A percentile compares a stretch with the other conserved stretches of the same genome.
These are phyloP conservation scores for Xylaria sp. DNA, from an alignment of 2,329 filamentous ascomycete species.

Conservation along the genomic window DNA sequence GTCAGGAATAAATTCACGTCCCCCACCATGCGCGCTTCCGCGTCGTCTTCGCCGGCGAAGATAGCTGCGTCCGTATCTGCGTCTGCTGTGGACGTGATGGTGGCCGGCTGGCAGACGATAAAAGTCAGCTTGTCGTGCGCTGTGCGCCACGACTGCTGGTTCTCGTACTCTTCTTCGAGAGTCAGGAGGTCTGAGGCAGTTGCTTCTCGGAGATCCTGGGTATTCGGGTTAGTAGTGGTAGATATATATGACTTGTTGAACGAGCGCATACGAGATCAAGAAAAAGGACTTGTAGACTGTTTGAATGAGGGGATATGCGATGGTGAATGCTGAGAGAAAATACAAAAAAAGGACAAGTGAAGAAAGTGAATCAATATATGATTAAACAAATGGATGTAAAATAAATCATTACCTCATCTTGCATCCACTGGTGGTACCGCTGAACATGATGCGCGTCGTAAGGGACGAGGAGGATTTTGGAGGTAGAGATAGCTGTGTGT, in stretches of 20 bases:
- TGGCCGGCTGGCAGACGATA: conserved; percentile 70
- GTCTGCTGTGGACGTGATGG: background rate
- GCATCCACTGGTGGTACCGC: conserved; percentile 92
- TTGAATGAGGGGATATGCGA: background rate
- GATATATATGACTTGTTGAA: background rate
- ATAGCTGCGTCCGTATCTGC: conserved; percentile 36
- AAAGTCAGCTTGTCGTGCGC: conserved; percentile 92
- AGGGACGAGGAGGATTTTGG: conserved; percentile 79
- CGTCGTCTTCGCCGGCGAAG: conserved; percentile 62
- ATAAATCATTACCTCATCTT: conserved; percentile 69
- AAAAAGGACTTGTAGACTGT: background rate
- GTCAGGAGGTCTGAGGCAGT: conserved; percentile 89
- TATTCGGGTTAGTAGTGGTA: background rate
- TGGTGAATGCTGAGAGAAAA: background rate
- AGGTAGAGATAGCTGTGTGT: conserved; percentile 71
- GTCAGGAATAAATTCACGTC: conserved; percentile 87
- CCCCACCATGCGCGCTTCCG: conserved; percentile 70
- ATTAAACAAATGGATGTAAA: background rate
- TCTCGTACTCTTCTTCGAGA: conserved; percentile 84
- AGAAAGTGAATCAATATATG: no score
- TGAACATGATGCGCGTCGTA: conserved; percentile 85
- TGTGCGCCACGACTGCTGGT: conserved; percentile 87
- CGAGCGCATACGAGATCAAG: background rate
- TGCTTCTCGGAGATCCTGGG: conserved; percentile 79
- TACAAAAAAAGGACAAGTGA: no score